Evolutionary conservation across 352 stramenopile genomes (phyloP).

Genomic region (Aphanomyces invadans): DNA sequence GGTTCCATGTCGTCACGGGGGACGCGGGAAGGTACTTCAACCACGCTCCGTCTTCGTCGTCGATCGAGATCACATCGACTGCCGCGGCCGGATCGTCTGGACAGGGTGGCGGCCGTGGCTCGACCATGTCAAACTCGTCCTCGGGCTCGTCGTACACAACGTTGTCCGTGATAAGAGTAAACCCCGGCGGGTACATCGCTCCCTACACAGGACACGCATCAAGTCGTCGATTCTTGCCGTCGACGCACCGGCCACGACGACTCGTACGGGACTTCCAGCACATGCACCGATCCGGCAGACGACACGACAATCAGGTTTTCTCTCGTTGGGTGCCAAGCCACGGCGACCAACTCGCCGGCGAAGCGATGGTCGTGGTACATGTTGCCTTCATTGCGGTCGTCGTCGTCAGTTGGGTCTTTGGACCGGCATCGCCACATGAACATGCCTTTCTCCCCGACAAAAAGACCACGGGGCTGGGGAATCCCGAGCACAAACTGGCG

Average conservation of each 20-base stretch:
- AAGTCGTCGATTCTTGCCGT: no score
- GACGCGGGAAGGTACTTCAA: slow-evolving; percentile 28
- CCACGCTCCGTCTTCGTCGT: slow-evolving; percentile 17
- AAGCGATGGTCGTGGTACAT: slow-evolving; percentile 67
- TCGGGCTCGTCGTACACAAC: slow-evolving; percentile 45
- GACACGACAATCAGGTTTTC: slow-evolving; percentile 59
- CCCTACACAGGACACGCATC: slow-evolving; percentile 24
- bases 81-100: slow-evolving; percentile 13
- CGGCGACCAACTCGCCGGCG: slow-evolving; percentile 57
- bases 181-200: slow-evolving; percentile 76
- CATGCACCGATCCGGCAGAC: slow-evolving; percentile 51
- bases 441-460: slow-evolving; percentile 65
- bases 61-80: slow-evolving; percentile 48
- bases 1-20: slow-evolving; percentile 13
- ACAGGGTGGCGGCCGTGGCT: slow-evolving; percentile 4
- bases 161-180: slow-evolving; percentile 74
- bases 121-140: slow-evolving; percentile 37
- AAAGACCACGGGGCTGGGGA: slow-evolving; percentile 63
- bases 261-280: slow-evolving; percentile 65
- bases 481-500: slow-evolving; percentile 64
- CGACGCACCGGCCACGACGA: slow-evolving; percentile 64
- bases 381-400: slow-evolving; percentile 31
- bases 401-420: background rate
- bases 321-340: slow-evolving; percentile 49
- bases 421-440: slow-evolving; percentile 59